Evolutionary conservation across 768 basidiomycete species (phyloP).

Genomic region (Lentinula raphanica): DNA sequence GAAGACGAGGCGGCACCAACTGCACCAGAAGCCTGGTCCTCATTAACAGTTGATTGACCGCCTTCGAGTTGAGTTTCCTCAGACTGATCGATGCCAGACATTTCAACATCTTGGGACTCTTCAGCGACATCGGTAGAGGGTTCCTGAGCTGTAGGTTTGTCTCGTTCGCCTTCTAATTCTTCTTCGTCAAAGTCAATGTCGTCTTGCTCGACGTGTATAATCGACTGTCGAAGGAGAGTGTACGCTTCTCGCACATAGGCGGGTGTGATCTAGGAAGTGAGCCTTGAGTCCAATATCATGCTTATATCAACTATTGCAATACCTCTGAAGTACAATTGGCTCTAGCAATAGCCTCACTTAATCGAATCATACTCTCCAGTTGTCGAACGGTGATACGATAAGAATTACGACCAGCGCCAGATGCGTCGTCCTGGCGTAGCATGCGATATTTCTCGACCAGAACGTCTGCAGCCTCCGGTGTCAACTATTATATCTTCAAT

Average conservation of each 20-base stretch:
- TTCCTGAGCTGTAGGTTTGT: conserved; percentile 25
- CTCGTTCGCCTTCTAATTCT: conserved; percentile 57
- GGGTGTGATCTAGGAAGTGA: conserved; percentile 68
- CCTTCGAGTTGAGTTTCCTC: conserved; percentile 49
- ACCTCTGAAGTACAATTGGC: conserved; percentile 96
- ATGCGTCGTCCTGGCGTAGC: conserved; percentile 87
- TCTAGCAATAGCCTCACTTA: conserved; percentile 95
- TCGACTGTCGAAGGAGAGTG: conserved; percentile 88
- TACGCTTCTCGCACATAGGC: conserved; percentile 95
- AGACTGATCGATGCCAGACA: conserved; percentile 48
- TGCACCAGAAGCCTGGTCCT: conserved; percentile 25
- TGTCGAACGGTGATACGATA: conserved; percentile 98
- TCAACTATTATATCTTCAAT: conserved; percentile 52
- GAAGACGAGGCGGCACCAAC: conserved; percentile 27
- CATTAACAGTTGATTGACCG: conserved; percentile 27
- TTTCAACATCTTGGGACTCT: conserved; percentile 57
- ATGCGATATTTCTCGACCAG: conserved; percentile 94
- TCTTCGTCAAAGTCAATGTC: conserved; percentile 98
- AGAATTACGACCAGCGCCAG: conserved; percentile 83
- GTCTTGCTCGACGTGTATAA: conserved; percentile 99
- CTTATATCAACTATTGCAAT: conserved; percentile 14
- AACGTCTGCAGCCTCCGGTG: conserved; percentile 86
- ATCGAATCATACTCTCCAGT: conserved; percentile 95
- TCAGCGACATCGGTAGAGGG: conserved; percentile 32
- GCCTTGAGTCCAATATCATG: neutral